Evolutionary conservation across 179 eudicot genomes (phyloP).

Genomic region (Sideroxylon spinosum): DNA sequence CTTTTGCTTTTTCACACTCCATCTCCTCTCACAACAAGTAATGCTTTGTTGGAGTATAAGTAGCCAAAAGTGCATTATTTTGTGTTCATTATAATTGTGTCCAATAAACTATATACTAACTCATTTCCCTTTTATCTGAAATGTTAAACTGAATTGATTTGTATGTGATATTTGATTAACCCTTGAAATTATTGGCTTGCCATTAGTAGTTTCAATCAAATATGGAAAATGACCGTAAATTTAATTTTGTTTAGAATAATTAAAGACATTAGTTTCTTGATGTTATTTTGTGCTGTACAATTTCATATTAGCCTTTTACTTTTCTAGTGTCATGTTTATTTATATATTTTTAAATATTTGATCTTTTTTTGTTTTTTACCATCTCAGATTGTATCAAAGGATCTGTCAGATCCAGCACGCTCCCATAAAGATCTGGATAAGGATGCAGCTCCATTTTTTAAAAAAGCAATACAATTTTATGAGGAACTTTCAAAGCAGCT

Average conservation of each 20-base stretch:
- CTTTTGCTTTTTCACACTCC: no score
- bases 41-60: no score
- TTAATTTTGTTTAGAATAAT: no score
- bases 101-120: no score
- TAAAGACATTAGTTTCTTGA: background rate
- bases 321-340: conserved; percentile 3
- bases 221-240: background rate
- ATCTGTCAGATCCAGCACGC: conserved; percentile 89
- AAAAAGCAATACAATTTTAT: conserved; percentile 80
- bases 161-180: background rate
- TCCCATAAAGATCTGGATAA: conserved; percentile 98
- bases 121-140: no score
- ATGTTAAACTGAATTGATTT: background rate
- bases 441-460: conserved; percentile 92
- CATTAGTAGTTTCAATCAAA: background rate
- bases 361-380: background rate
- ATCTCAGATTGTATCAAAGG: conserved; percentile 85
- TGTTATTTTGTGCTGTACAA: background rate
- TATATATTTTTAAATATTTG: conserved; percentile 13
- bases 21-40: no score
- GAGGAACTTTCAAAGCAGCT: conserved; percentile 79
- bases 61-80: no score
- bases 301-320: background rate
- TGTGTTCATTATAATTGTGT: no score
- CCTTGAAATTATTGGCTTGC: conserved; percentile 1